A percentile compares a stretch with the other conserved stretches of the same genome.
phyloP scores from a whole-genome alignment of 306 rosid genomes.

The Pterocarpus santalinus region DNA sequence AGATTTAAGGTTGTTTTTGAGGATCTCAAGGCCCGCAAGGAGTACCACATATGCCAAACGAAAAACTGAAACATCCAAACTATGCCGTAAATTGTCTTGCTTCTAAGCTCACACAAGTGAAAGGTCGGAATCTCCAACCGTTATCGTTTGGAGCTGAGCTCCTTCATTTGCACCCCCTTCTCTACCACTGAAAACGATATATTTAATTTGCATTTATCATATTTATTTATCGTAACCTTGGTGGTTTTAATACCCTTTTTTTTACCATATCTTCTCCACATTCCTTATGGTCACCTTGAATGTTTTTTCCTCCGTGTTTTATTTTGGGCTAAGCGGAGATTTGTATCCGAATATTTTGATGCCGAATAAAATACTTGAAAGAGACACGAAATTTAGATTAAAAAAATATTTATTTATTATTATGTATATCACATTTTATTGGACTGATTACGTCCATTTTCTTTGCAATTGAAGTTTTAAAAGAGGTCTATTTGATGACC shows the following conservation, averaged over 20 bases:
- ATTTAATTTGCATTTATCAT: slow-evolving; percentile 45
- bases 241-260: slow-evolving; percentile 6
- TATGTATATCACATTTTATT: slow-evolving; percentile 11
- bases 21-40: slow-evolving; percentile 55
- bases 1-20: slow-evolving; percentile 54
- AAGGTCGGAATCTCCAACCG: slow-evolving; percentile 57
- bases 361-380: slow-evolving; percentile 42
- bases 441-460: slow-evolving; percentile 32
- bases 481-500: slow-evolving; percentile 43
- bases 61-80: slow-evolving; percentile 58
- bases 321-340: slow-evolving; percentile 2
- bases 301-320: background rate
- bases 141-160: slow-evolving; percentile 43
- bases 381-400: slow-evolving; percentile 27
- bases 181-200: slow-evolving; percentile 42
- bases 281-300: slow-evolving; percentile 23
- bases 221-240: slow-evolving; percentile 24
- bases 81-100: slow-evolving; percentile 52
- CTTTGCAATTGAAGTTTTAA: background rate
- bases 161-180: slow-evolving; percentile 2
- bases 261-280: slow-evolving; percentile 13
- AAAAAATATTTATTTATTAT: background rate
- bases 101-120: slow-evolving; percentile 51
- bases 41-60: slow-evolving; percentile 39
- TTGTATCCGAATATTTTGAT: slow-evolving; percentile 1